Conservation (phyloP, 345 rosid species). For the Arabis hirsuta region DNA sequence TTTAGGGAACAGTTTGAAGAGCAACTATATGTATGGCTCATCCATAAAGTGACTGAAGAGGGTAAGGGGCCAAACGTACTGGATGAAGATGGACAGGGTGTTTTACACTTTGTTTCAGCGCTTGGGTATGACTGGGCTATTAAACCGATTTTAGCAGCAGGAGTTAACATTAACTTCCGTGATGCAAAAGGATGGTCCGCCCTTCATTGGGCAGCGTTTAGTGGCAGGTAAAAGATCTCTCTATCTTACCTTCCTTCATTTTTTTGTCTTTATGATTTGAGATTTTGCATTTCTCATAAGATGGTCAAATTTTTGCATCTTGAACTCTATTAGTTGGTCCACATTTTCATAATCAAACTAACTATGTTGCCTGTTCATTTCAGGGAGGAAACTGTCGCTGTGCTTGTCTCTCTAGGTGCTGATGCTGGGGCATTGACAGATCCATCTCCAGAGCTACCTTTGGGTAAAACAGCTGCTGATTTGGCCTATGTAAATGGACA, state of each 20-base stretch:
- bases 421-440: conserved; percentile 74
- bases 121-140: conserved; percentile 94
- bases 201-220: conserved; percentile 95
- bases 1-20: conserved; percentile 61
- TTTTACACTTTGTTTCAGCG: conserved; percentile 77
- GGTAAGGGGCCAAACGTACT: conserved; percentile 75
- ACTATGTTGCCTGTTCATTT: conserved; percentile 32
- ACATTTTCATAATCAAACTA: conserved; percentile 5
- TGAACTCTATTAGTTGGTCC: conserved; percentile 3
- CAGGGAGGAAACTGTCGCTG: conserved; percentile 88
- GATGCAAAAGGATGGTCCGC: conserved; percentile 96
- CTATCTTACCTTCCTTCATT: conserved; percentile 26
- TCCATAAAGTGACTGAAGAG: conserved; percentile 69
- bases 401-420: conserved; percentile 74
- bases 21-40: conserved; percentile 76
- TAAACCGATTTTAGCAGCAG: conserved; percentile 67
- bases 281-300: conserved; percentile 2
- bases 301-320: conserved; percentile 11
- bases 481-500: conserved; percentile 87
- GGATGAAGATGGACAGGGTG: conserved; percentile 81
- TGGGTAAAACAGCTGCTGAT: conserved; percentile 85
- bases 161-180: conserved; percentile 86
- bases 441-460: conserved; percentile 83
- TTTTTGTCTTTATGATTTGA: conserved; percentile 9
- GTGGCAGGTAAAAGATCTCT: conserved; percentile 70